Conservation (phyloP, 306 rosid species). For the Arachis stenosperma region DNA sequence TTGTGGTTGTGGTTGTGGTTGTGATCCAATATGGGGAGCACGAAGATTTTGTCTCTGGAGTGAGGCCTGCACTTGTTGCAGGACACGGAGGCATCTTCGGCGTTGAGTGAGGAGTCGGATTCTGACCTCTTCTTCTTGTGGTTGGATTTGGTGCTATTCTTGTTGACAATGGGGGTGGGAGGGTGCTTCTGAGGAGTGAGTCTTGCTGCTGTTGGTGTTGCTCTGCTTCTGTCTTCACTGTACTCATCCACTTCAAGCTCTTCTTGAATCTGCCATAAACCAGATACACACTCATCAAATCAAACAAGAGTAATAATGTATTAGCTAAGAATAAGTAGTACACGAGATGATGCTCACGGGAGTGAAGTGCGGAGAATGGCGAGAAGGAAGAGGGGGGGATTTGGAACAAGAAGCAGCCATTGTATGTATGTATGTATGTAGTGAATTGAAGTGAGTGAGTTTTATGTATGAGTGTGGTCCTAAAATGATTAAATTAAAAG, state of each 20-base stretch:
- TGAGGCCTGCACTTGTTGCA: slow-evolving; percentile 93
- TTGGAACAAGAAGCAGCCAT: slow-evolving; percentile 45
- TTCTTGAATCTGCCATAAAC: slow-evolving; percentile 71
- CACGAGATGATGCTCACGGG: slow-evolving; percentile 30
- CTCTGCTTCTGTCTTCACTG: slow-evolving; percentile 44
- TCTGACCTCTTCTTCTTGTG: slow-evolving; percentile 60
- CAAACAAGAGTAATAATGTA: no score
- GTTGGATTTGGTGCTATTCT: slow-evolving; percentile 29
- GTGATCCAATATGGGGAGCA: slow-evolving; percentile 65
- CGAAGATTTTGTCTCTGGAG: slow-evolving; percentile 79
- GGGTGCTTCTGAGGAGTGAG: slow-evolving; percentile 30
- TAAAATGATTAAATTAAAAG: slow-evolving; percentile 2
- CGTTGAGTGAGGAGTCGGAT: slow-evolving; percentile 33
- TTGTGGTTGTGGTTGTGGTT: slow-evolving; percentile 30
- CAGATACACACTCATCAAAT: no score
- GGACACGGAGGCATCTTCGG: slow-evolving; percentile 57
- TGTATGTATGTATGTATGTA: not conserved
- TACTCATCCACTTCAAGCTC: slow-evolving; percentile 55
- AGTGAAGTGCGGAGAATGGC: slow-evolving; percentile 57
- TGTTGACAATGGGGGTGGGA: slow-evolving; percentile 52
- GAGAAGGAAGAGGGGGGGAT: slow-evolving; percentile 49
- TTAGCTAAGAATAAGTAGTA: no score
- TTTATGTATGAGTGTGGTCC: slow-evolving; percentile 37
- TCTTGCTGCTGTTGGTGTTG: slow-evolving; percentile 41
- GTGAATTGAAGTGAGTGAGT: not conserved